Percentiles rank a stretch among this genome's conserved stretches.
These are phyloP conservation scores for Reutealis trisperma DNA, from an alignment of 345 rosid species.

Conservation along the genomic window DNA sequence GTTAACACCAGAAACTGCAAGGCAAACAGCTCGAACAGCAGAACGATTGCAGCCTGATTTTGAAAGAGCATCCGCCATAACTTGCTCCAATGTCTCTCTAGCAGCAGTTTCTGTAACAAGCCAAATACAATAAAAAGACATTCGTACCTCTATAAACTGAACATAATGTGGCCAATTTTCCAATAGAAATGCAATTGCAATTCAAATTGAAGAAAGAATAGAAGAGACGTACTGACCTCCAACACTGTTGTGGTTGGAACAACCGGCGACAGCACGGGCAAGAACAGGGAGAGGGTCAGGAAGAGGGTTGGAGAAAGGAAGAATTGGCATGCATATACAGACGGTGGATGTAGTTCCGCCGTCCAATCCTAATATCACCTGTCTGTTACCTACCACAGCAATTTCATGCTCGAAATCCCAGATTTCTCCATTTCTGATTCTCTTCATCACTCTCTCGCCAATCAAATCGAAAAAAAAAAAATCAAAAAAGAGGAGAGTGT, in stretches of 20 bases:
- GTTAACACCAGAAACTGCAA: constrained; percentile 94
- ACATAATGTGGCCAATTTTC: background rate
- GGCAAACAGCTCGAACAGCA: constrained; percentile 82
- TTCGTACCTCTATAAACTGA: background rate
- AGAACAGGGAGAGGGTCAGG: constrained; percentile 62
- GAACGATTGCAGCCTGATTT: constrained; percentile 66
- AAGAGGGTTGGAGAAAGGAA: constrained; percentile 39
- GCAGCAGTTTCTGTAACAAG: constrained; percentile 67
- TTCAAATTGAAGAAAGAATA: background rate
- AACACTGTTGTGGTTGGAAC: constrained; percentile 73
- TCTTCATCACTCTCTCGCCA: constrained; percentile 43
- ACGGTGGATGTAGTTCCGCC: constrained; percentile 80
- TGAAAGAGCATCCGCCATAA: constrained; percentile 81
- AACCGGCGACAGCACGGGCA: constrained; percentile 66
- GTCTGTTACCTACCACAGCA: constrained; percentile 10
- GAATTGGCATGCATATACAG: constrained; percentile 55
- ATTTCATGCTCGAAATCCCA: constrained; percentile 64
- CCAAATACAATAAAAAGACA: background rate
- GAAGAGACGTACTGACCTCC: constrained; percentile 40
- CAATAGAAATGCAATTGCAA: background rate
- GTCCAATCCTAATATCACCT: constrained; percentile 64
- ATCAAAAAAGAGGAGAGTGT: background rate
- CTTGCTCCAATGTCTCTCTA: constrained; percentile 79
- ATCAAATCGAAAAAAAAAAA: background rate
- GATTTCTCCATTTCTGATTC: constrained; percentile 61